These are phyloP conservation scores for Pseudocercospora ulei DNA, from an alignment of 2,329 filamentous ascomycete species.

Conservation along the genomic window DNA sequence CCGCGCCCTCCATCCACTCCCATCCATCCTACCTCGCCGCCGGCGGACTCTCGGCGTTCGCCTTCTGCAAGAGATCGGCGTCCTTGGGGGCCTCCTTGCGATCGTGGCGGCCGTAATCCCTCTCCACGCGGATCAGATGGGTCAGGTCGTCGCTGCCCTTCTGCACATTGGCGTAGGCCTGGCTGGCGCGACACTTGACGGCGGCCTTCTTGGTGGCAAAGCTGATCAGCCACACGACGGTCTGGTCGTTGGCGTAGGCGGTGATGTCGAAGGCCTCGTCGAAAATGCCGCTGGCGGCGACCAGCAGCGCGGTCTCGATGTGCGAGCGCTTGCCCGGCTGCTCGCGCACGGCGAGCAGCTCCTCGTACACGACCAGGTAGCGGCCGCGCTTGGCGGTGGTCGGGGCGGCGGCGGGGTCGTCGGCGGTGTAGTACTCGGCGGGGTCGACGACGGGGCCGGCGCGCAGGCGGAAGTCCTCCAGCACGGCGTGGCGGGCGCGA, in stretches of 20 bases:
- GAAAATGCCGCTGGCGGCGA: not conserved
- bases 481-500: not conserved
- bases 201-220: constrained; percentile 11
- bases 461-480: constrained; percentile 7
- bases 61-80: constrained; percentile 3
- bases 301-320: constrained; percentile 2
- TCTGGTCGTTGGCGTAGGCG: constrained; percentile 10
- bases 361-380: constrained; percentile 13
- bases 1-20: no score
- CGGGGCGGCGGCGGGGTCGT: not conserved
- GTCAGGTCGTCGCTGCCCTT: constrained; percentile 6
- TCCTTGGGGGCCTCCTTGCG: not conserved
- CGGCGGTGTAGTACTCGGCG: not conserved
- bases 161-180: constrained; percentile 7
- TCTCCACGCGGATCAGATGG: constrained; percentile 7
- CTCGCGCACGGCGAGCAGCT: constrained; percentile 3
- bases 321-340: not conserved
- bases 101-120: constrained; percentile 10
- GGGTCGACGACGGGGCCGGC: constrained; percentile 5
- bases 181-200: constrained; percentile 2
- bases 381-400: constrained; percentile 4
- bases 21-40: not conserved
- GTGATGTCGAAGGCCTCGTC: constrained; percentile 7
- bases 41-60: not conserved
- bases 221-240: constrained; percentile 10